Evolutionary conservation across 805 yeast genomes (phyloP).

Genomic region (Yarrowia sp.): DNA sequence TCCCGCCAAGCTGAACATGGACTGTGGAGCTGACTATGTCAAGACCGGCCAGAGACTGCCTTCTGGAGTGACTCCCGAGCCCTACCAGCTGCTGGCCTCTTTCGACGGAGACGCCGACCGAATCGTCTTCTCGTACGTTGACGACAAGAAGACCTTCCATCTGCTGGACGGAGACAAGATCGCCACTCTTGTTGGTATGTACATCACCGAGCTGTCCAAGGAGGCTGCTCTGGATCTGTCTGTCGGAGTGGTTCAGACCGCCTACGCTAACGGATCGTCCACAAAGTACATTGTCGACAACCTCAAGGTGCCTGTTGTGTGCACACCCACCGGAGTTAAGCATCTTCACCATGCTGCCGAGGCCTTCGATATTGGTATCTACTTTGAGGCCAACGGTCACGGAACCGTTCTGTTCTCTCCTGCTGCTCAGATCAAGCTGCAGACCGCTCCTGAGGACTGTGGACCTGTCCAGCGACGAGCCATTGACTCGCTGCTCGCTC

Average conservation of each 20-base stretch:
- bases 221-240: constrained; percentile 44
- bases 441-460: constrained; percentile 41
- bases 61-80: constrained; percentile 48
- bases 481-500: constrained; percentile 53
- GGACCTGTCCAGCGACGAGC: constrained; percentile 50
- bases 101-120: constrained; percentile 98
- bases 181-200: constrained; percentile 75
- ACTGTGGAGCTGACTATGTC: constrained; percentile 95
- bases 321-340: constrained; percentile 95
- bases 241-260: constrained; percentile 92
- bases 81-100: constrained; percentile 63
- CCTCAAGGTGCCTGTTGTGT: constrained; percentile 72
- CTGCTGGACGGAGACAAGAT: constrained; percentile 89
- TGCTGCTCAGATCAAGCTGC: constrained; percentile 44
- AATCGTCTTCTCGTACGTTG: constrained; percentile 64
- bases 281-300: constrained; percentile 63
- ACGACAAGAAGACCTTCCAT: constrained; percentile 38
- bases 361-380: constrained; percentile 83
- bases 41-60: constrained; percentile 86
- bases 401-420: constrained; percentile 87
- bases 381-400: constrained; percentile 99
- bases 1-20: constrained; percentile 63
- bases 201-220: constrained; percentile 51
- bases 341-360: constrained; percentile 91
- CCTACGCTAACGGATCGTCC: constrained; percentile 94